These are phyloP conservation scores for Catenaria anguillulae DNA, from an alignment of 371 early-diverging fungal genomes.

Conservation along the genomic window DNA sequence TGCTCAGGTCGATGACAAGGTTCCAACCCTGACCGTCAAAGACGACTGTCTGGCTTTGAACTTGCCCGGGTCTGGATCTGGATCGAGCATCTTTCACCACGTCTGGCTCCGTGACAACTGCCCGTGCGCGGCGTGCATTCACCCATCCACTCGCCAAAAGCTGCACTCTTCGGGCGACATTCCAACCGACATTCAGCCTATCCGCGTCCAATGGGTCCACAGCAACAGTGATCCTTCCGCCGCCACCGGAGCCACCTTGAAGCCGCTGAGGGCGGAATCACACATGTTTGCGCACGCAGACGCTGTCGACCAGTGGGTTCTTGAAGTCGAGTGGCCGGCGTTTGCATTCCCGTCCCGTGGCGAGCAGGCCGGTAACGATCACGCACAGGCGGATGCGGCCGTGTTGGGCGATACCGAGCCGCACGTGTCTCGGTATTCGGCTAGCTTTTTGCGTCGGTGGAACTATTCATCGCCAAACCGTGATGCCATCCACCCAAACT, in stretches of 20 bases:
- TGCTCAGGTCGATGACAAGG: too few relatives aligned
- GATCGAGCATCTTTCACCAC: conserved; percentile 25
- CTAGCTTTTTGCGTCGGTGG: conserved; percentile 4
- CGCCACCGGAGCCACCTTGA: not conserved
- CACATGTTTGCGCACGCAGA: conserved; percentile 5
- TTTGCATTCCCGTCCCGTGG: not conserved
- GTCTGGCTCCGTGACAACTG: conserved; percentile 75
- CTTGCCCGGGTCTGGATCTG: not conserved
- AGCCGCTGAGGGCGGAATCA: too few relatives aligned
- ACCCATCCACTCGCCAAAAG: conserved; percentile 61
- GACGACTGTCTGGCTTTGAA: not conserved
- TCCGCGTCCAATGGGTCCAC: conserved; percentile 8
- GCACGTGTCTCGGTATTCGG: not conserved
- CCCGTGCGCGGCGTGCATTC: conserved; percentile 51
- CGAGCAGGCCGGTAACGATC: not conserved
- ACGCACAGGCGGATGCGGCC: not conserved
- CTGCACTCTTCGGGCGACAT: conserved; percentile 62
- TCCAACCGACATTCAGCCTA: conserved; percentile 33
- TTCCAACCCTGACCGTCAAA: not conserved
- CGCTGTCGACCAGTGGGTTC: not conserved
- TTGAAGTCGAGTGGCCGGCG: conserved; percentile 12
- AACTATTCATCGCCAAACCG: not conserved
- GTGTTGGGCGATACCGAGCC: not conserved
- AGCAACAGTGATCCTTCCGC: not conserved
- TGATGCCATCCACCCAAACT: too few relatives aligned